These are phyloP conservation scores for Lindgomyces ingoldianus DNA, from an alignment of 495 filamentous ascomycete species.

Conservation along the genomic window DNA sequence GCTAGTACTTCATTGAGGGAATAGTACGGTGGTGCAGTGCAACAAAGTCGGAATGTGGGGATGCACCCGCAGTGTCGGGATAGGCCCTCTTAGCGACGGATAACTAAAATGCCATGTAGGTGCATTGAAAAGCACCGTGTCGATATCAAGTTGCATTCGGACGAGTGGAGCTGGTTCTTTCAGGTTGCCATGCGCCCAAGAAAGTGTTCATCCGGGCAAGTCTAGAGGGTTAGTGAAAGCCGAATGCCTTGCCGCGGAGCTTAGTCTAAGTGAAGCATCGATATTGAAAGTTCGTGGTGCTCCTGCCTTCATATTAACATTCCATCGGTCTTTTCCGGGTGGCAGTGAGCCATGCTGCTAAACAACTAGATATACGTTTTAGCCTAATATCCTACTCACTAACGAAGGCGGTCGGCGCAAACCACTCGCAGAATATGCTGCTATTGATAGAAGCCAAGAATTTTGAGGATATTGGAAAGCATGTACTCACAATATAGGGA, in stretches of 20 bases:
- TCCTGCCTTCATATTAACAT: background rate
- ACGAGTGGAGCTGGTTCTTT: background rate
- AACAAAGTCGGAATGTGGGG: too few relatives aligned
- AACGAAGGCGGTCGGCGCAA: background rate
- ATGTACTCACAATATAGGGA: background rate
- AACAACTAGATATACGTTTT: background rate
- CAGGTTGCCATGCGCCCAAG: background rate
- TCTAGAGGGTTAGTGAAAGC: background rate
- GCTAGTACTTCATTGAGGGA: too few relatives aligned
- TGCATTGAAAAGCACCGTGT: background rate
- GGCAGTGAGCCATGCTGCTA: background rate
- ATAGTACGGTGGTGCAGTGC: too few relatives aligned
- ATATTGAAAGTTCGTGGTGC: background rate
- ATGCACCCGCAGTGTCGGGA: too few relatives aligned
- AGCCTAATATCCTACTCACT: background rate
- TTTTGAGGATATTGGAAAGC: background rate
- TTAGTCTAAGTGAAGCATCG: background rate
- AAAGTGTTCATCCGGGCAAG: background rate
- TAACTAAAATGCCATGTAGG: background rate
- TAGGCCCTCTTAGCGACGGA: too few relatives aligned
- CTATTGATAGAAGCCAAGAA: background rate
- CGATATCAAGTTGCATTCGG: background rate
- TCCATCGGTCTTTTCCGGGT: background rate
- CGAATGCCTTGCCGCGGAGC: background rate
- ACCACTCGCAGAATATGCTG: background rate